Percentiles rank a stretch among this genome's conserved stretches.
These are phyloP conservation scores for Sporothrix dimorphospora DNA, from an alignment of 2,329 filamentous ascomycete species.

Conservation along the genomic window DNA sequence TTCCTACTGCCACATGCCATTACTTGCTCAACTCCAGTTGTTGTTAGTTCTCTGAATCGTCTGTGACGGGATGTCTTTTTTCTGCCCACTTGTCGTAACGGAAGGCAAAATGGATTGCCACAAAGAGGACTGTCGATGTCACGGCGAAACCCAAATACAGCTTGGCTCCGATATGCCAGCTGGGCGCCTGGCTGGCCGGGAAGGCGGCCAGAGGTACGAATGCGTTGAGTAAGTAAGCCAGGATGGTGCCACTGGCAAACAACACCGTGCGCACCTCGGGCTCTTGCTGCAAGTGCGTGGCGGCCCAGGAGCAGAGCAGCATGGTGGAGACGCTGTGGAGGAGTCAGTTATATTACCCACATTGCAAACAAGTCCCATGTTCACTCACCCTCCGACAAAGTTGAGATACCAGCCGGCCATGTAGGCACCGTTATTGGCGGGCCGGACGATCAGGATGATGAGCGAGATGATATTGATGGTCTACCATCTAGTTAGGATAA, in stretches of 20 bases:
- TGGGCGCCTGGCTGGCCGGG: conserved; percentile 23
- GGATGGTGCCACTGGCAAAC: conserved; percentile 27
- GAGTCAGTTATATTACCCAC: neutral
- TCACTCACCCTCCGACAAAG: conserved; percentile 27
- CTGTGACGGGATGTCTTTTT: neutral
- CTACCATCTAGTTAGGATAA: neutral
- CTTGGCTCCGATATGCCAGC: conserved; percentile 28
- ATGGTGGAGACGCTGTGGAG: conserved; percentile 18
- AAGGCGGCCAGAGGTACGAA: conserved; percentile 26
- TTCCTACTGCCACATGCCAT: neutral
- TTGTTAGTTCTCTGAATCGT: neutral
- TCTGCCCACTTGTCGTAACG: conserved; percentile 10
- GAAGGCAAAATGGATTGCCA: conserved; percentile 23
- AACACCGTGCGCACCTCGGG: conserved; percentile 28
- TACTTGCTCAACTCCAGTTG: neutral
- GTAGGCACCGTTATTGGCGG: conserved; percentile 16
- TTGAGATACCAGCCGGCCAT: conserved; percentile 30
- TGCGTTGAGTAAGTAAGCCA: conserved; percentile 25
- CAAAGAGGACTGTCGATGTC: neutral
- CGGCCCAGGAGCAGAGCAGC: conserved; percentile 28
- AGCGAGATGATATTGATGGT: conserved; percentile 27
- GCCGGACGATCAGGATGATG: conserved; percentile 23
- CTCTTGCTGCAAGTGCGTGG: conserved; percentile 19
- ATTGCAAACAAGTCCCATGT: too few relatives aligned
- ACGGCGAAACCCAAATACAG: conserved; percentile 27